Conservation (phyloP, 495 filamentous ascomycete species). For the Talaromyces stipitatus region DNA sequence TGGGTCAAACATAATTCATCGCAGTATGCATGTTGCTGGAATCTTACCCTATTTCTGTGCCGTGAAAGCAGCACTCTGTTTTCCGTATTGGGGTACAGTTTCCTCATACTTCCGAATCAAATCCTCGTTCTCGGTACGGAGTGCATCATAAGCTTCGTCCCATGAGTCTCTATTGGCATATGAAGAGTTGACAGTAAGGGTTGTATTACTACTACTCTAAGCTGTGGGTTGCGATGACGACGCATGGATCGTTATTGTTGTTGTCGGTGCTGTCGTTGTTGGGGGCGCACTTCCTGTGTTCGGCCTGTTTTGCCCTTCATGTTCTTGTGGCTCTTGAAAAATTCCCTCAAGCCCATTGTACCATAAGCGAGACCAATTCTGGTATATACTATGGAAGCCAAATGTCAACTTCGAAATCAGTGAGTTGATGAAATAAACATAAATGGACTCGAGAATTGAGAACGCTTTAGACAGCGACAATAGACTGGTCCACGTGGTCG, state of each 20-base stretch:
- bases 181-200: neutral
- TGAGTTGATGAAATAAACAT: neutral
- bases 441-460: neutral
- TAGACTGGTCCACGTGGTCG: neutral
- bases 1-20: neutral
- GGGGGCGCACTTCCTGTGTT: neutral
- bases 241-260: neutral
- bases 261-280: neutral
- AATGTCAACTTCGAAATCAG: neutral
- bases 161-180: neutral
- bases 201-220: neutral
- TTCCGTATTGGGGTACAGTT: neutral
- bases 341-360: conserved; percentile 1
- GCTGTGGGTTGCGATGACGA: neutral
- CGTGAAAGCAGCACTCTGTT: neutral
- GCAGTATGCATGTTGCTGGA: neutral
- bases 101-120: conserved; percentile 1
- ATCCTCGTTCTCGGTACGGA: neutral
- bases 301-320: neutral
- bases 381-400: neutral
- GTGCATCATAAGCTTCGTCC: neutral
- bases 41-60: neutral
- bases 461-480: neutral
- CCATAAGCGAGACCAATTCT: neutral
- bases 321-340: neutral